These are phyloP conservation scores for Rhypophila decipiens DNA, from an alignment of 495 filamentous ascomycete genomes.

Conservation along the genomic window DNA sequence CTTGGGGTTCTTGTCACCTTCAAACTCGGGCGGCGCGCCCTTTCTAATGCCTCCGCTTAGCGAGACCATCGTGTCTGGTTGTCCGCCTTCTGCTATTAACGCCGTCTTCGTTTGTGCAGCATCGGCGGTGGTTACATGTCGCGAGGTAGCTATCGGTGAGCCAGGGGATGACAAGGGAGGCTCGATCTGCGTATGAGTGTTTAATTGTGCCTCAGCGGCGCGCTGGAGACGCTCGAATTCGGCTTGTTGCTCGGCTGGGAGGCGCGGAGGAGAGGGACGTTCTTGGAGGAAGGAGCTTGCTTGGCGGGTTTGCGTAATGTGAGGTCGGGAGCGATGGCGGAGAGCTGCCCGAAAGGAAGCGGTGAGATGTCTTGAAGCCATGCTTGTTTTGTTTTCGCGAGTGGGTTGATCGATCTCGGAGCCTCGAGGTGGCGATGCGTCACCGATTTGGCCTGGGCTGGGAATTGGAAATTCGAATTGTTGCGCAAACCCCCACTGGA, in stretches of 20 bases:
- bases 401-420: no score
- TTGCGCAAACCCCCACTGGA: no score
- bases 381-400: no score
- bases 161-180: background rate
- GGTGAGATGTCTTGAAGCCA: background rate
- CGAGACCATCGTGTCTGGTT: conserved; percentile 10
- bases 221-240: conserved; percentile 84
- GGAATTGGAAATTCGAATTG: no score
- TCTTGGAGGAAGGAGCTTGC: conserved; percentile 28
- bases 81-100: conserved; percentile 2
- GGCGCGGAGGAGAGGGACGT: conserved; percentile 69
- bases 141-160: conserved; percentile 16
- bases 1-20: conserved; percentile 85
- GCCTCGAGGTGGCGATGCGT: no score
- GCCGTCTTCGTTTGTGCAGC: background rate
- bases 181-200: conserved; percentile 13
- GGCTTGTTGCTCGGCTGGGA: conserved; percentile 83
- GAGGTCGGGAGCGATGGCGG: background rate
- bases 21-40: conserved; percentile 85
- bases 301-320: conserved; percentile 3
- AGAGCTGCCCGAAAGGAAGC: background rate
- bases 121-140: conserved; percentile 15
- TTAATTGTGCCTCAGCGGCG: conserved; percentile 32
- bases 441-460: no score
- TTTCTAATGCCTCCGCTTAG: conserved; percentile 34